Evolutionary conservation across 192 early-diverging fungal species (phyloP), one percentile per base, ranked within the genome.

Genomic region (Backusella liffmaniae): DNA sequence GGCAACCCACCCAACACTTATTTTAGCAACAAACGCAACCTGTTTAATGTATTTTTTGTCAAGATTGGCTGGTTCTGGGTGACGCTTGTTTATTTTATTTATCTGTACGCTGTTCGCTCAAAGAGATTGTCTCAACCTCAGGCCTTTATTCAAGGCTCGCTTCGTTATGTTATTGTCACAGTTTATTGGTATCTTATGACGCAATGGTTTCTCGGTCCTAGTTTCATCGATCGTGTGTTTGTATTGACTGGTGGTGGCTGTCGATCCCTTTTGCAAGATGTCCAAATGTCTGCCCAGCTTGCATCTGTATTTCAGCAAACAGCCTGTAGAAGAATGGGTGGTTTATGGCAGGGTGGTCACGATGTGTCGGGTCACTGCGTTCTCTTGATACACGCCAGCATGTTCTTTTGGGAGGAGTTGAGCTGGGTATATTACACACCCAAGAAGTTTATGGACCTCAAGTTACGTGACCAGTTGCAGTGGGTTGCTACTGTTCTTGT

Each of bases 51-150:
- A 0, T 83, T 88, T 65, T 91, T 94, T 85, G 95, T 90, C 72
- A 97, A 97, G 84, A 81, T 82, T 35, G 95, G 91, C 16, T 97
- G 96, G 96, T 91, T 89, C 41, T 97, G 96, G 96, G 96, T 95
- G 0, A 88, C 90, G 29, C 49, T 89, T 13, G 83, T 91, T 32
- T 90, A 91, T 67, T 46, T 86, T 21, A 26, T 83, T 9, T 89
- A 90, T 67, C 70, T 92, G 4, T 77, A 66, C 16, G 53, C 85
- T 34, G 74, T 87, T 4, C 67, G 79, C 15, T 79, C 79, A 18
- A 82, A 81, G 16, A 66, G 69, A n/a, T 34, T 77, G 26, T n/a
- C 73, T 1, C 66, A 70, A 10, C 73, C 59, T 69, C 80, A 78
- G 26, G 75, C 15, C 8, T 46, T 84, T 18, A 39, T 72, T 5